A percentile compares a stretch with the other conserved stretches of the same genome.
phyloP scores from a whole-genome alignment of 768 basidiomycete species.

The Auriscalpium vulgare region DNA sequence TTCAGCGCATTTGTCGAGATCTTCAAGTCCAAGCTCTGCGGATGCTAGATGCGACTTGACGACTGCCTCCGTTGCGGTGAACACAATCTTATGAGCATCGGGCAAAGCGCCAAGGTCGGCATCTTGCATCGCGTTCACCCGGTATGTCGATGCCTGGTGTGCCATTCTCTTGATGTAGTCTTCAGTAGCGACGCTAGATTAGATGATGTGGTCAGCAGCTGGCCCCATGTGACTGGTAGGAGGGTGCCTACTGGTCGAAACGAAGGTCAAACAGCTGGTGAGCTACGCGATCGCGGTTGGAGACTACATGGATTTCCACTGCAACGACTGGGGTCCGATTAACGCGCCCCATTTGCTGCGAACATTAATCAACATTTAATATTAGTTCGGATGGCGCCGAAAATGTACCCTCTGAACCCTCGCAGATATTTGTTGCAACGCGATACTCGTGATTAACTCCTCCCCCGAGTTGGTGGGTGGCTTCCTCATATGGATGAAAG shows the following conservation, averaged over 20 bases:
- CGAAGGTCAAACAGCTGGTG: conserved; percentile 63
- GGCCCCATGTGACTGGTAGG: conserved; percentile 10
- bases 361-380: not conserved
- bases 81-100: not conserved
- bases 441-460: conserved; percentile 51
- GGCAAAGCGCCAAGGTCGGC: not conserved
- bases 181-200: conserved; percentile 21
- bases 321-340: conserved; percentile 41
- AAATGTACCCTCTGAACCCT: conserved; percentile 42
- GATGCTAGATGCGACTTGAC: conserved; percentile 5
- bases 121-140: not conserved
- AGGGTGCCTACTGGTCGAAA: conserved; percentile 50
- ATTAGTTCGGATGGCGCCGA: not conserved
- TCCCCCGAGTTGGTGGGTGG: conserved; percentile 35
- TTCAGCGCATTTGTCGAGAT: conserved; percentile 11
- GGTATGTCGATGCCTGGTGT: not conserved
- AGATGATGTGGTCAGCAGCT: too few species aligned
- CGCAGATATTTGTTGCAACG: conserved; percentile 50
- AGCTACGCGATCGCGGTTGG: conserved; percentile 56
- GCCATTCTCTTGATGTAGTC: conserved; percentile 19
- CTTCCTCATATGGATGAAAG: conserved; percentile 50
- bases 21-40: not conserved
- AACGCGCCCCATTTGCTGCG: conserved; percentile 54
- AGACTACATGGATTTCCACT: conserved; percentile 62
- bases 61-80: not conserved